phyloP scores from a whole-genome alignment of 768 basidiomycete genomes.

The Pleurotus pulmonarius region DNA sequence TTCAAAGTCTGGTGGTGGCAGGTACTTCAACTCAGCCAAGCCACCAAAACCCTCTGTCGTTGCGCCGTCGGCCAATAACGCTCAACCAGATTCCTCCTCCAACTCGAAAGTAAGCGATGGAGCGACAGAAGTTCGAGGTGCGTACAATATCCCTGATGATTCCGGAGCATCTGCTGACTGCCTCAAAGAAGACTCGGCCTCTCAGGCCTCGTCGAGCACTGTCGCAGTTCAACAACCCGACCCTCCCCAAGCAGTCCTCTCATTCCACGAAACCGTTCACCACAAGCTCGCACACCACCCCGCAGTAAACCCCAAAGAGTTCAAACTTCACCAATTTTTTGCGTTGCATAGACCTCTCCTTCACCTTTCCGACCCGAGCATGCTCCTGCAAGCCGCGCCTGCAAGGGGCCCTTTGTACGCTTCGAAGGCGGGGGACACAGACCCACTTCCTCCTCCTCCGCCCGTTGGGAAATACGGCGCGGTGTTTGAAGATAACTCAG shows the following conservation, averaged over 20 bases:
- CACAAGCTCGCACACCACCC: constrained; percentile 39
- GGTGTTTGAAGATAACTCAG: constrained; percentile 37
- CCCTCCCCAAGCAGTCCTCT: constrained; percentile 12
- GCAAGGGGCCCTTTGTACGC: constrained; percentile 18
- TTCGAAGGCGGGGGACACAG: constrained; percentile 14
- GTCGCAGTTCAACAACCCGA: constrained; percentile 11
- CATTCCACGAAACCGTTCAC: constrained; percentile 12
- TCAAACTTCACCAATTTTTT: constrained; percentile 84
- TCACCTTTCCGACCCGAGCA: constrained; percentile 58
- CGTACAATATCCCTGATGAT: neutral
- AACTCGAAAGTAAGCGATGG: neutral
- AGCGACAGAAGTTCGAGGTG: neutral
- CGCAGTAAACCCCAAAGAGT: constrained; percentile 58
- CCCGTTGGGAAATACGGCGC: constrained; percentile 19
- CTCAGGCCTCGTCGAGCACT: constrained; percentile 16
- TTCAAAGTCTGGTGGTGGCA: constrained; percentile 68
- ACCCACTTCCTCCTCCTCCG: neutral
- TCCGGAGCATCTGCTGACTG: constrained; percentile 5
- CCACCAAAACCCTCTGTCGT: constrained; percentile 48
- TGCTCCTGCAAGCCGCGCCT: constrained; percentile 28
- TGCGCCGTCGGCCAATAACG: constrained; percentile 16
- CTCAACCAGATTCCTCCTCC: constrained; percentile 21
- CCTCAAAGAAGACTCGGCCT: constrained; percentile 8
- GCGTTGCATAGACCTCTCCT: constrained; percentile 77
- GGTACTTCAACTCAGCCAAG: constrained; percentile 75